Percentiles rank a stretch among this genome's conserved stretches.
Conservation (phyloP, 768 basidiomycete species). For the Kwoniella pini region DNA sequence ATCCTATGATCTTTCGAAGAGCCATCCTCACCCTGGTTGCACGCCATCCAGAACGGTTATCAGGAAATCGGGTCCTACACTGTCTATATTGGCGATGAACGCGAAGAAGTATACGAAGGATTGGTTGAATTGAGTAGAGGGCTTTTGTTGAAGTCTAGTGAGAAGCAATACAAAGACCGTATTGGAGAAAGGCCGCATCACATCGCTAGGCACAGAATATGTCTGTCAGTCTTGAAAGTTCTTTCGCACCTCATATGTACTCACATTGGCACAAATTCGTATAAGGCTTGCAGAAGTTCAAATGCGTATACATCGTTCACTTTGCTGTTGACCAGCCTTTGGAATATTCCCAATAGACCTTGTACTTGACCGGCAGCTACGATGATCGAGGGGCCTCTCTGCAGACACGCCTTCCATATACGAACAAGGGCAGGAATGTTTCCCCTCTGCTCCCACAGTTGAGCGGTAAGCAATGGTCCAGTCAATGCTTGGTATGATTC, state of each 20-base stretch:
- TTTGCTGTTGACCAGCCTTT: conserved; percentile 82
- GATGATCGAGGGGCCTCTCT: conserved; percentile 69
- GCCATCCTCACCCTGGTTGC: conserved; percentile 71
- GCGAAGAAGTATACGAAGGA: conserved; percentile 76
- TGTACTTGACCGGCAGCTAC: conserved; percentile 69
- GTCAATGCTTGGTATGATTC: conserved; percentile 75
- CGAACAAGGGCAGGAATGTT: conserved; percentile 91
- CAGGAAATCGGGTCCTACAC: conserved; percentile 75
- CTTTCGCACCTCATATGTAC: no score
- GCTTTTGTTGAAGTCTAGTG: conserved; percentile 80
- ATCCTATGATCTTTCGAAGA: background rate
- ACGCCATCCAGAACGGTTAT: conserved; percentile 77
- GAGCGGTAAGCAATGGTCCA: conserved; percentile 77
- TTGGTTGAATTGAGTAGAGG: conserved; percentile 85
- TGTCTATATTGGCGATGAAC: conserved; percentile 72
- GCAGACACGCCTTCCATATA: conserved; percentile 78
- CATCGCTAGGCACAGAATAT: conserved; percentile 57
- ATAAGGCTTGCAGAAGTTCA: conserved; percentile 77
- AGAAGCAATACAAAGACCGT: conserved; percentile 71
- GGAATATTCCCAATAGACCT: conserved; percentile 84
- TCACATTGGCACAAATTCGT: conserved; percentile 73
- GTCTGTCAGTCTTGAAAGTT: no score
- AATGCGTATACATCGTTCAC: conserved; percentile 86
- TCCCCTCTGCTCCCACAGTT: conserved; percentile 89
- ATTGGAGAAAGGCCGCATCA: conserved; percentile 72